Conservation (phyloP, 2,329 filamentous ascomycete species). For the Volutella citrinella region DNA sequence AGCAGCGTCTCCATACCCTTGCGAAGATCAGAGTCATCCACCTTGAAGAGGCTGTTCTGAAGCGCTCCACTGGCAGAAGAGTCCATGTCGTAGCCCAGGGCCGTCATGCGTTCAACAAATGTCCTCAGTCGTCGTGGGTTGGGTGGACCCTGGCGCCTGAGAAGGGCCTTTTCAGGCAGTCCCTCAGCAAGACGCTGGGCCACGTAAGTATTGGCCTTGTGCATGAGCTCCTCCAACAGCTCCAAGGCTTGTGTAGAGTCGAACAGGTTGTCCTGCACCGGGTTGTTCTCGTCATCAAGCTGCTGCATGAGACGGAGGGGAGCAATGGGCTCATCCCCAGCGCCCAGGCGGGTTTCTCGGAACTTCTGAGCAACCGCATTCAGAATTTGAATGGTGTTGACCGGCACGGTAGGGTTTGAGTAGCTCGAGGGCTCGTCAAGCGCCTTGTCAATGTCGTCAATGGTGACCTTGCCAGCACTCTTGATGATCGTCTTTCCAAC, state of each 20-base stretch:
- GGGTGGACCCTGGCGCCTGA: conserved; percentile 81
- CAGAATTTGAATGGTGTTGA: conserved; percentile 77
- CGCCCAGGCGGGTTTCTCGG: conserved; percentile 80
- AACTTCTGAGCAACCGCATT: conserved; percentile 85
- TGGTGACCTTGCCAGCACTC: conserved; percentile 80
- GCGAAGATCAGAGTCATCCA: conserved; percentile 82
- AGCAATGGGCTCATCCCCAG: conserved; percentile 74
- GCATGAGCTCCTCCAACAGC: conserved; percentile 89
- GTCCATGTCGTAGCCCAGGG: conserved; percentile 87
- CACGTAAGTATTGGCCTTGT: conserved; percentile 88
- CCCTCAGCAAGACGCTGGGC: conserved; percentile 77
- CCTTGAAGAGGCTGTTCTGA: conserved; percentile 92
- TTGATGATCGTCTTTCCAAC: conserved; percentile 92
- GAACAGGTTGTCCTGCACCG: conserved; percentile 94
- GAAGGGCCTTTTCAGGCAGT: conserved; percentile 86
- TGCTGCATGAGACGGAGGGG: conserved; percentile 88
- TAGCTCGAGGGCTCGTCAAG: conserved; percentile 62
- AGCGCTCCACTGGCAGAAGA: conserved; percentile 83
- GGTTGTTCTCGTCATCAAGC: conserved; percentile 96
- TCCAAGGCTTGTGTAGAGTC: conserved; percentile 86
- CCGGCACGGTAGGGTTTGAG: conserved; percentile 62
- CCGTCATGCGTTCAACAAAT: conserved; percentile 89
- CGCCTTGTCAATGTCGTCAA: conserved; percentile 82
- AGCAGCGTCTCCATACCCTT: conserved; percentile 98
- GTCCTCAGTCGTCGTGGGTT: conserved; percentile 86